Percentiles rank a stretch among this genome's conserved stretches.
These are phyloP conservation scores for Yamadazyma conglobata DNA, from an alignment of 1,139 yeast genomes.

Conservation along the genomic window DNA sequence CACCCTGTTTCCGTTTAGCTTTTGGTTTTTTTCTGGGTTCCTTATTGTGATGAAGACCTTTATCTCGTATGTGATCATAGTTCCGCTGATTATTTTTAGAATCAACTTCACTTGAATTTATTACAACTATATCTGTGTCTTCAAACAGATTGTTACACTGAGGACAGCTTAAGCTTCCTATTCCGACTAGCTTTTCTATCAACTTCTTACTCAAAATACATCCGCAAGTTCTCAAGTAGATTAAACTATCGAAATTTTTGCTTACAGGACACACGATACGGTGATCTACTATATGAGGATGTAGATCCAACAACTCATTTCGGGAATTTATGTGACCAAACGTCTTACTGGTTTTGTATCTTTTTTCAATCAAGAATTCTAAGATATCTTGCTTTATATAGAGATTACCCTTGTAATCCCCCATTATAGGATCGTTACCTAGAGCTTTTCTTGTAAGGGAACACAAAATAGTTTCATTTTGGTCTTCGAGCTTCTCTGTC, in stretches of 20 bases:
- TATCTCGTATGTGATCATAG: conserved; percentile 20
- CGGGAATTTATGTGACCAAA: conserved; percentile 42
- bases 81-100: conserved; percentile 38
- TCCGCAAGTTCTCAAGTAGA: conserved; percentile 39
- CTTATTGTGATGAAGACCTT: conserved; percentile 46
- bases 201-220: conserved; percentile 32
- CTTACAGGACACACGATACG: conserved; percentile 53
- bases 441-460: conserved; percentile 28
- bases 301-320: conserved; percentile 29
- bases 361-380: conserved; percentile 48
- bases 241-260: conserved; percentile 23
- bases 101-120: conserved; percentile 22
- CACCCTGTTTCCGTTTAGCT: conserved; percentile 18
- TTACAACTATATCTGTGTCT: conserved; percentile 29
- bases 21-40: conserved; percentile 25
- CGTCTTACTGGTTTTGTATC: conserved; percentile 6
- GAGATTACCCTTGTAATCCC: conserved; percentile 70
- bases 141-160: conserved; percentile 25
- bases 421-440: conserved; percentile 46
- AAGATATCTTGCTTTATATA: conserved; percentile 67
- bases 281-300: conserved; percentile 24
- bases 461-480: conserved; percentile 19
- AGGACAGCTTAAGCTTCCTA: conserved; percentile 26
- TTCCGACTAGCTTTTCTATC: conserved; percentile 16
- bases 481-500: conserved; percentile 39